Conservation (phyloP, 306 rosid genomes). For the Lathyrus tuberosus region DNA sequence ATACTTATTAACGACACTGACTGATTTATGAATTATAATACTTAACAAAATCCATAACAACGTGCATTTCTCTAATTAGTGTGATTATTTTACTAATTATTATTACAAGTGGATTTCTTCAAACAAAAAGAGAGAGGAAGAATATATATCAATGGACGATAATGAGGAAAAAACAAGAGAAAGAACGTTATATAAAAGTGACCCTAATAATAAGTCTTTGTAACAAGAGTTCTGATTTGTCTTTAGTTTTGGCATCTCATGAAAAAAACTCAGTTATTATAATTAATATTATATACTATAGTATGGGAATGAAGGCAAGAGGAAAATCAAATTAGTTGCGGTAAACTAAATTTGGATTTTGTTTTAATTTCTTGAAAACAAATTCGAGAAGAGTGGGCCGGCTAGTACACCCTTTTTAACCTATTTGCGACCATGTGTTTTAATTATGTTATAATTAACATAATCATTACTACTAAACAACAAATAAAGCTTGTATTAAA, state of each 20-base stretch:
- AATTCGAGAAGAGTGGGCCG: slow-evolving; percentile 86
- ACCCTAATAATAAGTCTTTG: slow-evolving; percentile 31
- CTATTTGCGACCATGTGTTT: slow-evolving; percentile 53
- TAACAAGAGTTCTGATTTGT: slow-evolving; percentile 45
- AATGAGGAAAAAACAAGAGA: slow-evolving; percentile 6
- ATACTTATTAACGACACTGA: no score
- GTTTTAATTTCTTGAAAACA: slow-evolving; percentile 53
- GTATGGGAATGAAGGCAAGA: slow-evolving; percentile 44
- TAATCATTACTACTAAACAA: slow-evolving; percentile 40
- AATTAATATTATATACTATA: slow-evolving; percentile 34
- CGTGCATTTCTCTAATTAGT: slow-evolving; percentile 19
- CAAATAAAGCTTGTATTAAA: slow-evolving; percentile 34
- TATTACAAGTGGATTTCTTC: slow-evolving; percentile 25
- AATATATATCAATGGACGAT: background rate
- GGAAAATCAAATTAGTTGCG: slow-evolving; percentile 42
- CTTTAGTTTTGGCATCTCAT: slow-evolving; percentile 47
- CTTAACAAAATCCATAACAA: background rate
- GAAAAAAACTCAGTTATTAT: background rate
- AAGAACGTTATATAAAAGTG: slow-evolving; percentile 37
- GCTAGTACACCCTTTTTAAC: slow-evolving; percentile 87
- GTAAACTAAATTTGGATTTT: slow-evolving; percentile 39
- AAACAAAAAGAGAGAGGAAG: slow-evolving; percentile 25
- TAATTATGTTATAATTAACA: slow-evolving; percentile 22
- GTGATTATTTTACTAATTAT: background rate
- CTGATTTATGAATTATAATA: background rate